Conservation (phyloP, 306 rosid species). For the Vicia villosa region DNA sequence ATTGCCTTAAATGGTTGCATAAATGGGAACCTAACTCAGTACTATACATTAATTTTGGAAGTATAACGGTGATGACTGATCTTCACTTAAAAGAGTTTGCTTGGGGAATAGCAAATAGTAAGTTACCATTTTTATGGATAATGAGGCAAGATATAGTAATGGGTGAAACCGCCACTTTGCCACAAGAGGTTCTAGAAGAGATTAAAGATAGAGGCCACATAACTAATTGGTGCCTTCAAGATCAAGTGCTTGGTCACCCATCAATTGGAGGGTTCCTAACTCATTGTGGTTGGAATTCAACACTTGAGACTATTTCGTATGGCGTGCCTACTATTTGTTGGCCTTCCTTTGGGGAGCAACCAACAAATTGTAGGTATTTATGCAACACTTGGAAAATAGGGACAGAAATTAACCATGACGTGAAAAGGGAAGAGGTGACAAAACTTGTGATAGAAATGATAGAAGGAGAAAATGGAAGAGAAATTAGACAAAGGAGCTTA, state of each 20-base stretch:
- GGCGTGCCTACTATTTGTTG: conserved; percentile 28
- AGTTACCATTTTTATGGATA: conserved; percentile 21
- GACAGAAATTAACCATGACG: conserved; percentile 26
- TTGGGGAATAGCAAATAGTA: conserved; percentile 30
- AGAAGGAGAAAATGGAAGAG: conserved; percentile 15
- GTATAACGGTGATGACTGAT: conserved; percentile 8
- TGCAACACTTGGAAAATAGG: conserved; percentile 20
- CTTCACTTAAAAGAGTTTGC: background rate
- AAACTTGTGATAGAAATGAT: conserved; percentile 7
- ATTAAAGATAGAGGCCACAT: conserved; percentile 21
- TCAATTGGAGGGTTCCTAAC: background rate
- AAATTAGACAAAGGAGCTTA: conserved; percentile 5
- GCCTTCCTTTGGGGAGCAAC: conserved; percentile 38
- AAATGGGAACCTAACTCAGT: conserved; percentile 13
- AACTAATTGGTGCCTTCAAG: conserved; percentile 30
- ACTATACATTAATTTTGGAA: conserved; percentile 31
- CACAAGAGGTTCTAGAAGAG: conserved; percentile 31
- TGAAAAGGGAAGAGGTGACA: conserved; percentile 18
- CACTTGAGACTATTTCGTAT: background rate
- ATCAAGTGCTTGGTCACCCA: conserved; percentile 30
- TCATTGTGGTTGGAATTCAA: conserved; percentile 13
- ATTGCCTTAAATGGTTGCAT: conserved; percentile 19
- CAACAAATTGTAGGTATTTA: conserved; percentile 30
- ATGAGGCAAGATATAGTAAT: conserved; percentile 10
- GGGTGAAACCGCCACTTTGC: background rate